Evolutionary conservation across 306 rosid genomes (phyloP), one percentile per base, ranked within the genome.

Genomic region (Lupinus albus): DNA sequence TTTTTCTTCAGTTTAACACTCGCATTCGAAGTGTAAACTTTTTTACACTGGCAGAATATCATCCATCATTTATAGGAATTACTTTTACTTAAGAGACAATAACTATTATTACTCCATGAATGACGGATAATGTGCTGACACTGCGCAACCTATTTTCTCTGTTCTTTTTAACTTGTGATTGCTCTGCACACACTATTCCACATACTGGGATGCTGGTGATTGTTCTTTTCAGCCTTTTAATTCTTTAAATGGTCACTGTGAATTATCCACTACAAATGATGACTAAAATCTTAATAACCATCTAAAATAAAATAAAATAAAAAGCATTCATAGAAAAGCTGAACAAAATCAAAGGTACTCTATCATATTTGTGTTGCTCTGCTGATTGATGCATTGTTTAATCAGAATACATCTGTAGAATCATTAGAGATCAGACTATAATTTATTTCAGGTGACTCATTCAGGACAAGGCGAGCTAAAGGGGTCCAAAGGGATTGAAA

Each of bases 171-270:
- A 11, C n/a, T 7, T 51, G 9, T 39, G 45, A 39, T 7, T 39
- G 12, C 10, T 39, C 45, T 36, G 8, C 42, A 36, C n/a, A n/a
- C n/a, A n/a, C n/a, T 36, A 36, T 36, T 36, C 38, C 8, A 36
- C 38, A 38, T 39, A 39, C 45, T 38, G 1, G 11, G 28, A 56
- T 53, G 45, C 8, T 15, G 49, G 6, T 63, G 18, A 42, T 61
- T 70, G 16, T 68, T 68, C 38, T 39, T 30, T 20, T 28, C n/a
- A 8, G 12, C 42, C n/a, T 11, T 25, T 12, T 49, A 58, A 21
- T 54, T 50, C 67, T 12, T 51, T 33, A 32, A 56, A 42, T 68
- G 18, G 30, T 35, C 20, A 54, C n/a, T 41, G 45, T 10, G 16
- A 41, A 42, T 20, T 62, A 11, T 14, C 12, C 13, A 53, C 28